Percentiles rank a stretch among this genome's conserved stretches.
Conservation (phyloP, 73 alveolate genomes). For the Durusdinium trenchii region DNA sequence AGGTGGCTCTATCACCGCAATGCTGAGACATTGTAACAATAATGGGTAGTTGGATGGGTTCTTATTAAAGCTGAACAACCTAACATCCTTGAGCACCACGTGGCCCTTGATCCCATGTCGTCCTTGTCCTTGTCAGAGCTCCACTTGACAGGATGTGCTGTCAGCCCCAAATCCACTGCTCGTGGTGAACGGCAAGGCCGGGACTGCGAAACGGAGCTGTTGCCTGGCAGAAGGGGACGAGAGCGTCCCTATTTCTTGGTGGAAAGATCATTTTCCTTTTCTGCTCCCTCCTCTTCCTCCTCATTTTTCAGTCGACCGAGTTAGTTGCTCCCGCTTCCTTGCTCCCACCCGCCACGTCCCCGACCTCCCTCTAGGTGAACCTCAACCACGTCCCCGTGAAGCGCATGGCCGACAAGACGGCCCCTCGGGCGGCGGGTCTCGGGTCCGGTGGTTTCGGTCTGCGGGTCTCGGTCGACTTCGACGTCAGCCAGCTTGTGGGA, state of each 20-base stretch:
- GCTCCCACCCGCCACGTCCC: not conserved
- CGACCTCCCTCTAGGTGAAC: conserved; percentile 96
- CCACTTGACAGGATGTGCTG: conserved; percentile 97
- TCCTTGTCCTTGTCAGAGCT: not conserved
- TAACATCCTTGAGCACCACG: not conserved
- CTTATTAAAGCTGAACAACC: not conserved
- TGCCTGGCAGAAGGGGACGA: not conserved
- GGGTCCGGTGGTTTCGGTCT: no score
- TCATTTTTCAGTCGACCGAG: not conserved
- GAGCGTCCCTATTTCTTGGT: not conserved
- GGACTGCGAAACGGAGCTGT: not conserved
- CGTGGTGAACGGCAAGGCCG: conserved; percentile 97
- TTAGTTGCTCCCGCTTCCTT: no score
- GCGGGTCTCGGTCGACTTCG: no score
- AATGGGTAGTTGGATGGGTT: no score
- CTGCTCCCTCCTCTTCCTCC: not conserved
- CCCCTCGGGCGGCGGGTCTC: no score
- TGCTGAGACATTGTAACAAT: no score
- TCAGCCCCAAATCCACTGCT: conserved; percentile 98
- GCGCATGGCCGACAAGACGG: conserved; percentile 95
- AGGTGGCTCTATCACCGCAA: no score
- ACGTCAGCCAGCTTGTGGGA: no score
- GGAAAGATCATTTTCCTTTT: not conserved
- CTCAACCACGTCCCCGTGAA: conserved; percentile 98
- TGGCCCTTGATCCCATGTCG: not conserved